Percentiles rank a stretch among this genome's conserved stretches.
Evolutionary conservation across 2,329 filamentous ascomycete species (phyloP).

Genomic region (Claviceps humidiphila): DNA sequence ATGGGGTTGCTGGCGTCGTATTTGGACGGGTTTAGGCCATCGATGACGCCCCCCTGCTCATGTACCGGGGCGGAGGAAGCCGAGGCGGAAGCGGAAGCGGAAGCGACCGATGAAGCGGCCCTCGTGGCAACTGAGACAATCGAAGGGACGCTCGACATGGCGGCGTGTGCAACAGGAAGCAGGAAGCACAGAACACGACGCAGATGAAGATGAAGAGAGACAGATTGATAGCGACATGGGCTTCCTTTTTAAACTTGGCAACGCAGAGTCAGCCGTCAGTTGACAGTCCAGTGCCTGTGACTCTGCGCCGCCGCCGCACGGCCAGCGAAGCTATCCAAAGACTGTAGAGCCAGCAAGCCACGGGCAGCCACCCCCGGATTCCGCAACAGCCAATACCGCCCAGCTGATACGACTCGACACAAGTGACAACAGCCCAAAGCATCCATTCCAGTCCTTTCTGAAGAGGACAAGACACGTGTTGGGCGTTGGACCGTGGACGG

Average conservation of each 20-base stretch:
- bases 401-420: too few relatives aligned
- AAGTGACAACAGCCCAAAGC: too few relatives aligned
- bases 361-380: background rate
- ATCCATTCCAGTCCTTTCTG: too few relatives aligned
- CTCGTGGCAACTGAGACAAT: slow-evolving; percentile 11
- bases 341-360: background rate
- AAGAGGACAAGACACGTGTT: too few relatives aligned
- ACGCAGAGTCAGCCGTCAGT: background rate
- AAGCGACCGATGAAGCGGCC: slow-evolving; percentile 14
- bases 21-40: slow-evolving; percentile 53
- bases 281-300: background rate
- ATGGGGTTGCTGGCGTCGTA: slow-evolving; percentile 63
- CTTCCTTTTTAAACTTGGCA: too few relatives aligned
- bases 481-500: too few relatives aligned
- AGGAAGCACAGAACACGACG: background rate
- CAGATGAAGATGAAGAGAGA: background rate
- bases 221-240: too few relatives aligned
- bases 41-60: slow-evolving; percentile 50
- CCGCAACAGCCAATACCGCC: too few relatives aligned
- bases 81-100: slow-evolving; percentile 14
- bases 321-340: background rate
- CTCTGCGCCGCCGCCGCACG: background rate
- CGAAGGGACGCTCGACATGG: slow-evolving; percentile 6
- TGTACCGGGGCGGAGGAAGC: slow-evolving; percentile 17
- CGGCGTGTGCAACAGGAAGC: background rate